phyloP scores from a whole-genome alignment of 257 asterid genomes.

The Capsicum chinense region DNA sequence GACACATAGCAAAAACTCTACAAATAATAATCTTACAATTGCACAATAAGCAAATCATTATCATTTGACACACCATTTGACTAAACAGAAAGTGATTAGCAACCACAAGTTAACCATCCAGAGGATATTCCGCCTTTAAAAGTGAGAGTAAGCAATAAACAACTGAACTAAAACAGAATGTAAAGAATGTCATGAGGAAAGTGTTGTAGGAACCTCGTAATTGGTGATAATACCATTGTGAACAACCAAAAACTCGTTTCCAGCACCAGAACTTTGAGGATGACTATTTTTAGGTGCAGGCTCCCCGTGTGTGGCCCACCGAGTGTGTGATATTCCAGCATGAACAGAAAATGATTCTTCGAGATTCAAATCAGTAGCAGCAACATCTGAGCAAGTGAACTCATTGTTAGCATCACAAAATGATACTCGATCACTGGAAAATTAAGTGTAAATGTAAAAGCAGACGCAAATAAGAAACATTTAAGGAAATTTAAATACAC shows the following conservation, averaged over 20 bases:
- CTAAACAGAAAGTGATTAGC: not conserved
- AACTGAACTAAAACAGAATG: not conserved
- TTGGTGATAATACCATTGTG: conserved; percentile 96
- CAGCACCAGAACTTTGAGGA: conserved; percentile 85
- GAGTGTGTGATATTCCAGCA: conserved; percentile 98
- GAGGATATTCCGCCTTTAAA: not conserved
- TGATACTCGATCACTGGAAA: not conserved
- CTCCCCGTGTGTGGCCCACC: conserved; percentile 99
- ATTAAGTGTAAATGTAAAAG: not conserved
- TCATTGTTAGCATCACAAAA: conserved; percentile 14
- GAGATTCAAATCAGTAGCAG: conserved; percentile 71
- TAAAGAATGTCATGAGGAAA: not conserved
- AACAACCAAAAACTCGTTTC: conserved; percentile 86
- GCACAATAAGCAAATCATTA: not conserved
- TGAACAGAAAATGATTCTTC: conserved; percentile 83
- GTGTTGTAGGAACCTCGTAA: conserved; percentile 65
- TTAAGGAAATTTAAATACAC: not conserved
- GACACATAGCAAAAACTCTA: not conserved
- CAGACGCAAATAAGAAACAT: not conserved
- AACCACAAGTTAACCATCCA: not conserved
- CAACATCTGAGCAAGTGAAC: conserved; percentile 66
- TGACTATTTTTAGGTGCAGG: conserved; percentile 98
- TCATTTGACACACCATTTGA: not conserved
- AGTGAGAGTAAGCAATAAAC: conserved; percentile 8
- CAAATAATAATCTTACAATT: not conserved